Evolutionary conservation across 495 filamentous ascomycete genomes (phyloP).

Genomic region (Trichoderma virens): DNA sequence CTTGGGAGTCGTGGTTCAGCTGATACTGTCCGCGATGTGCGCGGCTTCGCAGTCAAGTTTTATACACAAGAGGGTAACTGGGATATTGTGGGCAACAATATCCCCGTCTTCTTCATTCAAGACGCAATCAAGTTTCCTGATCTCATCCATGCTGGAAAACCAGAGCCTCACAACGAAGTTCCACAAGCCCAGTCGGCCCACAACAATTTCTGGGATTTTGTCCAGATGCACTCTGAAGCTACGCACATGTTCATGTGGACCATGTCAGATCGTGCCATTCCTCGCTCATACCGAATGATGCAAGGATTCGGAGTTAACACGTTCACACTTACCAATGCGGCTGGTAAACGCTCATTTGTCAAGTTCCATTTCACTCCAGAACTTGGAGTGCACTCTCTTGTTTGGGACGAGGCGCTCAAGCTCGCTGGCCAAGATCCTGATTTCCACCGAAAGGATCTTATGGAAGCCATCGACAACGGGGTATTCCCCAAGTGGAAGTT

Average conservation of each 20-base stretch:
- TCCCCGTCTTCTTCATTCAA: slow-evolving; percentile 65
- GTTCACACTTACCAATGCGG: slow-evolving; percentile 61
- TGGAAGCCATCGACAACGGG: slow-evolving; percentile 69
- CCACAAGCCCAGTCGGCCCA: slow-evolving; percentile 52
- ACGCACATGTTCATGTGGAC: slow-evolving; percentile 84
- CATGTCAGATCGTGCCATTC: slow-evolving; percentile 73
- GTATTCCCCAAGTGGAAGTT: slow-evolving; percentile 77
- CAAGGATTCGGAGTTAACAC: slow-evolving; percentile 89
- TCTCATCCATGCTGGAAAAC: slow-evolving; percentile 71
- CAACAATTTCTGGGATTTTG: slow-evolving; percentile 56
- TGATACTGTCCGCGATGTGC: slow-evolving; percentile 75
- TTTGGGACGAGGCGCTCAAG: slow-evolving; percentile 86
- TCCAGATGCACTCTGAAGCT: slow-evolving; percentile 59
- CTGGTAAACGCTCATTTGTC: slow-evolving; percentile 67
- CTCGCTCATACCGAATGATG: slow-evolving; percentile 81
- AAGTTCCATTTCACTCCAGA: slow-evolving; percentile 77
- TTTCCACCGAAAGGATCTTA: slow-evolving; percentile 79
- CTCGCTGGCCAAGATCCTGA: slow-evolving; percentile 76
- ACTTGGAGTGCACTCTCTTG: slow-evolving; percentile 73
- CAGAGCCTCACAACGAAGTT: slow-evolving; percentile 71
- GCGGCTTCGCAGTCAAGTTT: slow-evolving; percentile 75
- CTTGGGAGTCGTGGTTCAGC: slow-evolving; percentile 69
- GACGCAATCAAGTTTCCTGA: slow-evolving; percentile 71
- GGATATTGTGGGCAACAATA: slow-evolving; percentile 59
- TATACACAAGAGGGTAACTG: slow-evolving; percentile 57